phyloP scores from a whole-genome alignment of 768 basidiomycete species.

The Hypsizygus marmoreus region DNA sequence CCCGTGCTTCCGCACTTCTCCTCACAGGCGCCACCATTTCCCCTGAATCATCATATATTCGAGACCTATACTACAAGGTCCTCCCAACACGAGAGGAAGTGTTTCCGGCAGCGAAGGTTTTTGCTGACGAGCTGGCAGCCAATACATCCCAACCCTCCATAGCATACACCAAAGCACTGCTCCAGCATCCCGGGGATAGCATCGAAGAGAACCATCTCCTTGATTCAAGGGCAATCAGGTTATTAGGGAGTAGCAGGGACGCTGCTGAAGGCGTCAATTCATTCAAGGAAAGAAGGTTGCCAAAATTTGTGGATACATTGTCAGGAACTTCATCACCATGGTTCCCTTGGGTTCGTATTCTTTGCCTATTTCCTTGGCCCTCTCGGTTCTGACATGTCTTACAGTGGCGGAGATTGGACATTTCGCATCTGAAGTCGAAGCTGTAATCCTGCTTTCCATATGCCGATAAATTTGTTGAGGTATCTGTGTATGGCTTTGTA shows the following conservation, averaged over 20 bases:
- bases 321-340: constrained; percentile 41
- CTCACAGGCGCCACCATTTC: constrained; percentile 46
- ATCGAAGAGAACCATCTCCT: constrained; percentile 56
- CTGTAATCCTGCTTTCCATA: constrained; percentile 7
- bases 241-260: constrained; percentile 40
- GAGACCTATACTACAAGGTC: constrained; percentile 47
- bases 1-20: constrained; percentile 52
- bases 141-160: constrained; percentile 54
- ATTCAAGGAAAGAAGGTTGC: constrained; percentile 48
- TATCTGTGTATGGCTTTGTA: too few species aligned
- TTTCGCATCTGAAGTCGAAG: constrained; percentile 16
- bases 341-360: constrained; percentile 53
- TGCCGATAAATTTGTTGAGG: too few species aligned
- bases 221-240: constrained; percentile 50
- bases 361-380: neutral
- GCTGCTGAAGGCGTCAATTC: constrained; percentile 48
- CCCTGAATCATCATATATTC: constrained; percentile 45
- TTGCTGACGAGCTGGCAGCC: constrained; percentile 52
- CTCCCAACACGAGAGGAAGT: constrained; percentile 52
- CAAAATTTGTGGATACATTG: constrained; percentile 47
- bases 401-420: constrained; percentile 19
- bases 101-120: constrained; percentile 50
- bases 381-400: neutral
- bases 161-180: constrained; percentile 52
- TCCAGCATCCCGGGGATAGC: constrained; percentile 51